Evolutionary conservation across 345 rosid species (phyloP), one percentile per base, ranked within the genome.

Genomic region (Excoecaria agallocha): DNA sequence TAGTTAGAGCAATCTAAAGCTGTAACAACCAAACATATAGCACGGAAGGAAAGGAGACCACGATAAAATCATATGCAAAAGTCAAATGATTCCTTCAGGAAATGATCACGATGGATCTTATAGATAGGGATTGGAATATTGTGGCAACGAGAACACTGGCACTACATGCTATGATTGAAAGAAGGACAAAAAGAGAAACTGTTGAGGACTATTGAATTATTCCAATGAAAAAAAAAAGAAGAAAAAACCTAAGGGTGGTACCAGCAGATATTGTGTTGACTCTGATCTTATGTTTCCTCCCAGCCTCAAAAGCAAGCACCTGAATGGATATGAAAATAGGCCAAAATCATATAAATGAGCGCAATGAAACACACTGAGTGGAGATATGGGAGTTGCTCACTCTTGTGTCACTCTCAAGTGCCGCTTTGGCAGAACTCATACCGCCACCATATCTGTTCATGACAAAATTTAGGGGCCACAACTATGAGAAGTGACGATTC

Each of bases 401-500:
- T 54, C 92, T 84, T 8, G 97, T 91, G 68, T 93, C 99, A 78
- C 99, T 95, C 85, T 95, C 98, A 66, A 95, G 84, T 48, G 99
- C 97, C 20, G 99, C 90, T 87, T 95, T 95, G 25, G 99, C 98
- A 58, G 99, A 93, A 82, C 96, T 95, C 98, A 95, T 91, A 45
- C 99, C 98, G 63, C 99, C 98, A 78, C 99, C 99, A 12, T 95
- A 95, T 72, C 99, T 95, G 85, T 71, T 68, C 37, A 78, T 5
- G 38, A 59, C 50, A 77, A 7, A 54, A 30, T 51, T 22, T 51
- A 66, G 58, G 46, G 57, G 69, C 9, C 24, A n/a, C 69, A 78
- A 12, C 49, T 22, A 64, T 12, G 58, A 58, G 55, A 72, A 70
- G 12, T 16, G 13, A n/a, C 39, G 43, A 49, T 52, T 46, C 8